Conservation (phyloP, 257 asterid species). For the Plectranthus barbatus region DNA sequence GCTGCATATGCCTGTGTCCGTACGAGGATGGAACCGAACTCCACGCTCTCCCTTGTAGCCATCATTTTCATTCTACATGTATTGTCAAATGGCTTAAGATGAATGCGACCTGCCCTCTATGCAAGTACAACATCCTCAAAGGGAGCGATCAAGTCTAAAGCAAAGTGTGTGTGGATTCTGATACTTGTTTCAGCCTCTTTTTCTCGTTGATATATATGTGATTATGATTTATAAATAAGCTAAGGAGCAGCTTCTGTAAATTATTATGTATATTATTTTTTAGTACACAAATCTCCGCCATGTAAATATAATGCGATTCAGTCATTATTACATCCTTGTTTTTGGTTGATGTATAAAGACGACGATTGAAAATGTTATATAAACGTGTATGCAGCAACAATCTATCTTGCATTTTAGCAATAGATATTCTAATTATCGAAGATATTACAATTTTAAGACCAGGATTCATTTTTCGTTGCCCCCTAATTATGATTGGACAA, state of each 20-base stretch:
- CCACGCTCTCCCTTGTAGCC: conserved; percentile 78
- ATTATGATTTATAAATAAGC: conserved; percentile 2
- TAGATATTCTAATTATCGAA: no score
- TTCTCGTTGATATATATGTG: no score
- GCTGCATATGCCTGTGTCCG: conserved; percentile 81
- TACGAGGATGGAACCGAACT: conserved; percentile 82
- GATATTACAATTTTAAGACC: no score
- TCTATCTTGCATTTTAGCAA: no score
- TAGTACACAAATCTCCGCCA: neutral
- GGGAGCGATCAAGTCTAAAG: conserved; percentile 68
- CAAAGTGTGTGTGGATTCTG: no score
- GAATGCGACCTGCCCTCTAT: conserved; percentile 95
- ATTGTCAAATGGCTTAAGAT: conserved; percentile 94
- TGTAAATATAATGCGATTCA: conserved; percentile 13
- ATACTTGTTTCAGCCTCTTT: no score
- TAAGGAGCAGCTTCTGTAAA: conserved; percentile 22
- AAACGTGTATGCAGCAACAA: neutral
- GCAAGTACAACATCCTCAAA: conserved; percentile 95
- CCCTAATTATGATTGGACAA: no score
- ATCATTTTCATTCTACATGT: conserved; percentile 73
- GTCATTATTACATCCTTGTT: neutral
- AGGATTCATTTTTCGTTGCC: no score
- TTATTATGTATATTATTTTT: conserved; percentile 2
- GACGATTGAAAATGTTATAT: neutral
- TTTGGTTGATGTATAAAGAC: neutral